These are phyloP conservation scores for Pulveroboletus sp. DNA, from an alignment of 768 basidiomycete genomes.

Conservation along the genomic window DNA sequence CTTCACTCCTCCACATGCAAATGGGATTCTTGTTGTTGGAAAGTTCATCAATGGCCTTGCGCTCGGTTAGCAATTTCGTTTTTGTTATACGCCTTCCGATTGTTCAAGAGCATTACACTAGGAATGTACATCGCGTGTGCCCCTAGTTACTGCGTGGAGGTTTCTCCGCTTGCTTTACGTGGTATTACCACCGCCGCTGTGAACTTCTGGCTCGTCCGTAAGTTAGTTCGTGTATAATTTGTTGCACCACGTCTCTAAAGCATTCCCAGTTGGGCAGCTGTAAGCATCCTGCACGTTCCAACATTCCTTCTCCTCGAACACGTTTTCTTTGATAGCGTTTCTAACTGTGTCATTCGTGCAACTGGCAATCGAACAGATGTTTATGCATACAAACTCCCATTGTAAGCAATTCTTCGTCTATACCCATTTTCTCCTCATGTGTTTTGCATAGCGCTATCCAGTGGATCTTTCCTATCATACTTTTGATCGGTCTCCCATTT, in stretches of 20 bases:
- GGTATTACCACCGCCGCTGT: constrained; percentile 24
- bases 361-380: constrained; percentile 19
- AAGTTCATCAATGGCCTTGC: constrained; percentile 27
- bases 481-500: constrained; percentile 21
- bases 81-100: neutral
- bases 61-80: constrained; percentile 11
- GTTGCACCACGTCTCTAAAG: neutral
- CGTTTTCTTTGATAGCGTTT: constrained; percentile 11
- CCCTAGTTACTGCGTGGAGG: constrained; percentile 25
- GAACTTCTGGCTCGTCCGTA: constrained; percentile 27
- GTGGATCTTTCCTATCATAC: constrained; percentile 33
- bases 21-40: constrained; percentile 22
- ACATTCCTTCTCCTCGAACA: neutral
- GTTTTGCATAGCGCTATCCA: constrained; percentile 23
- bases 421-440: neutral
- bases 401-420: constrained; percentile 13
- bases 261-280: constrained; percentile 22
- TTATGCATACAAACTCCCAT: constrained; percentile 27
- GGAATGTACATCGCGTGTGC: constrained; percentile 26
- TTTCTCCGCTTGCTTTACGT: constrained; percentile 26
- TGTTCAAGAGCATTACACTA: neutral
- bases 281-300: constrained; percentile 1
- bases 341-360: constrained; percentile 23
- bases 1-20: constrained; percentile 18
- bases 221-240: neutral